Conservation (phyloP, 805 yeast species). For the Metschnikowia picachoensis region DNA sequence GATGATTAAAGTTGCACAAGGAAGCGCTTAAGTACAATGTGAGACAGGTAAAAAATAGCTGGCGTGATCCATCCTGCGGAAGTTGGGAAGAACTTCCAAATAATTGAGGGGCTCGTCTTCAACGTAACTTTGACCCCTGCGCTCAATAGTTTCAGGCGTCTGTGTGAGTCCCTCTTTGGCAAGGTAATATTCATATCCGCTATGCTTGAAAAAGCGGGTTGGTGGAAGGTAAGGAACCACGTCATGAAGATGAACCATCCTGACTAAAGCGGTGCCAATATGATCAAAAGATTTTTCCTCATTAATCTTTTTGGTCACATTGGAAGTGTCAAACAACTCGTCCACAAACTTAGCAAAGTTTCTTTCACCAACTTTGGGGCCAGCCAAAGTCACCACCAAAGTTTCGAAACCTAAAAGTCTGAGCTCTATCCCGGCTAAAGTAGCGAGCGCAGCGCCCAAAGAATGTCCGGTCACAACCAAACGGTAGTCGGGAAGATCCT, state of each 20-base stretch:
- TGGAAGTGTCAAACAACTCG: constrained; percentile 38
- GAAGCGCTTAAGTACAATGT: constrained; percentile 4
- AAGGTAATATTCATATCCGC: constrained; percentile 47
- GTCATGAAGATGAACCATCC: constrained; percentile 59
- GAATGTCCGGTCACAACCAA: constrained; percentile 69
- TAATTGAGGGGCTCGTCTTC: constrained; percentile 13
- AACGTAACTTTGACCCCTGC: constrained; percentile 14
- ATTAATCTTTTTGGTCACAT: constrained; percentile 21
- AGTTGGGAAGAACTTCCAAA: constrained; percentile 11
- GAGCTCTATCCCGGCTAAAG: constrained; percentile 60
- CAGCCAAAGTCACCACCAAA: constrained; percentile 55
- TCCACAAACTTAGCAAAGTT: constrained; percentile 52
- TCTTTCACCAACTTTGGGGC: constrained; percentile 61
- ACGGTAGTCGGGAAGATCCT: constrained; percentile 44
- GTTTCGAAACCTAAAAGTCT: constrained; percentile 51
- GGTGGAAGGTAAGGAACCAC: constrained; percentile 61
- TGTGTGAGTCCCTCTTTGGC: constrained; percentile 15
- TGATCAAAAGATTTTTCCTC: constrained; percentile 19
- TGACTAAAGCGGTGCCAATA: constrained; percentile 28
- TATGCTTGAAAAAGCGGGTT: constrained; percentile 37
- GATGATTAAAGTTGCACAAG: constrained; percentile 38
- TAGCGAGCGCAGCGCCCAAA: constrained; percentile 68
- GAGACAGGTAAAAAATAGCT: constrained; percentile 16
- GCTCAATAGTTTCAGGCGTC: constrained; percentile 13
- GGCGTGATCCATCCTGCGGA: constrained; percentile 16